phyloP scores from a whole-genome alignment of 2,329 filamentous ascomycete genomes.

The Torrubiellomyces zombiae region DNA sequence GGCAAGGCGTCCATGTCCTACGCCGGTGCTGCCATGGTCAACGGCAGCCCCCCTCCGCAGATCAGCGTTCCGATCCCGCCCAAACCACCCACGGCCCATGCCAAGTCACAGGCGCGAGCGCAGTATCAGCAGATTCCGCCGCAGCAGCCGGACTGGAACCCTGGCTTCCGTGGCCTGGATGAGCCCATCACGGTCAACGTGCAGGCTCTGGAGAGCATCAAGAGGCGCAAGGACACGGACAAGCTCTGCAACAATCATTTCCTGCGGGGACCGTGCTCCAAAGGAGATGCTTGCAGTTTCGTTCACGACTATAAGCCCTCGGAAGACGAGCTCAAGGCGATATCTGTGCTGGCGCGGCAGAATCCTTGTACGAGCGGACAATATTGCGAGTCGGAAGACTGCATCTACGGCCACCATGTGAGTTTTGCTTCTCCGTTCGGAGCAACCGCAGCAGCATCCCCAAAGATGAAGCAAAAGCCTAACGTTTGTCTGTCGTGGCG shows the following conservation, averaged over 20 bases:
- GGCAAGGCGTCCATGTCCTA: conserved; percentile 15
- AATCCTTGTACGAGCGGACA: conserved; percentile 42
- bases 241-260: conserved; percentile 49
- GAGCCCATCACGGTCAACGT: conserved; percentile 29
- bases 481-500: background rate
- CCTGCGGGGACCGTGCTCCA: conserved; percentile 38
- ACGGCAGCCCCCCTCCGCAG: conserved; percentile 24
- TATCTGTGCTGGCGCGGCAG: conserved; percentile 36
- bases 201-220: conserved; percentile 33
- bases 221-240: conserved; percentile 34
- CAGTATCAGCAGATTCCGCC: conserved; percentile 11
- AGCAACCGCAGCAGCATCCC: no score
- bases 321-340: conserved; percentile 37
- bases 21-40: conserved; percentile 21
- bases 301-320: conserved; percentile 37
- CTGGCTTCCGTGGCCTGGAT: conserved; percentile 37
- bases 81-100: conserved; percentile 6
- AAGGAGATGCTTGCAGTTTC: conserved; percentile 37
- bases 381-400: conserved; percentile 38
- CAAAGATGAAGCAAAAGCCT: no score
- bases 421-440: conserved; percentile 11
- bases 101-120: conserved; percentile 3
- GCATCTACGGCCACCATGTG: conserved; percentile 48
- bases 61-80: conserved; percentile 22
- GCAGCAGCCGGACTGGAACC: conserved; percentile 28